A percentile compares a stretch with the other conserved stretches of the same genome.
phyloP scores from a whole-genome alignment of 192 early-diverging fungal genomes.

The Gonapodya sp. region DNA sequence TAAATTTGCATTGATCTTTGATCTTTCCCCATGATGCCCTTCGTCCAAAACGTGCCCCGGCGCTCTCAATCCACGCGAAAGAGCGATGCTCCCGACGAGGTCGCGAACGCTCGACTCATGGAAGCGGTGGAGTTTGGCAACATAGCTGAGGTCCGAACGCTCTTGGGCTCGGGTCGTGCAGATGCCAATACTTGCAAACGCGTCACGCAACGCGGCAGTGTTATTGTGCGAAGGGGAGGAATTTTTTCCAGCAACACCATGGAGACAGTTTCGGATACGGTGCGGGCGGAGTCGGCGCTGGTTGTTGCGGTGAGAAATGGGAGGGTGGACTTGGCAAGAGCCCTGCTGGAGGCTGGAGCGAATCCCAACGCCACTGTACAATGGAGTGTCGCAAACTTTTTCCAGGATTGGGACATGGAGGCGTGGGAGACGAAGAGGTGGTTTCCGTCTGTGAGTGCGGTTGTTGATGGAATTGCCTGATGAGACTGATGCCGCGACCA shows the following conservation, averaged over 20 bases:
- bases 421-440: background rate
- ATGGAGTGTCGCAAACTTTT: background rate
- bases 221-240: background rate
- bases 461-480: background rate
- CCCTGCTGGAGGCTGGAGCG: background rate
- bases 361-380: background rate
- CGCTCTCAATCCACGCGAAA: no score
- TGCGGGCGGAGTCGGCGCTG: background rate
- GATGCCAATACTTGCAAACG: background rate
- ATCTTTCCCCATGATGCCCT: no score
- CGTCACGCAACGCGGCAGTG: background rate
- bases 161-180: background rate
- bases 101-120: background rate
- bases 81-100: background rate
- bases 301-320: background rate
- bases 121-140: background rate
- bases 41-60: no score
- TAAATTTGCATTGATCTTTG: no score
- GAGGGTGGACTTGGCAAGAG: background rate
- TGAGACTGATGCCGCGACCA: no score
- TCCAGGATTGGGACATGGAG: background rate
- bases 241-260: background rate
- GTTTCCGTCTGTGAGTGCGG: background rate
- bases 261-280: background rate
- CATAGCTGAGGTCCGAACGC: background rate